These are phyloP conservation scores for Przewalskia tangutica DNA, from an alignment of 257 asterid genomes.

Conservation along the genomic window DNA sequence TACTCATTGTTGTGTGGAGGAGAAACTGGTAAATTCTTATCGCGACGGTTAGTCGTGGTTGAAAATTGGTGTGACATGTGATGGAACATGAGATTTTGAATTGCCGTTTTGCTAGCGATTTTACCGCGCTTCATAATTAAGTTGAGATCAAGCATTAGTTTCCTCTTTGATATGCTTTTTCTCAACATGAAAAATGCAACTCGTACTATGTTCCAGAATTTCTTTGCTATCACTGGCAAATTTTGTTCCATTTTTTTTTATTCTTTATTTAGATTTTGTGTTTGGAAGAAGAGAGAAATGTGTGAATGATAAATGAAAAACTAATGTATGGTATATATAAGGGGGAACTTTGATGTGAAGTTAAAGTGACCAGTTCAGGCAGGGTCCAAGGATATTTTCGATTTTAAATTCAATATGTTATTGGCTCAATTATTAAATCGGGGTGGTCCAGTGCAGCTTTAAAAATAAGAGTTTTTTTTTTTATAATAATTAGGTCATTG, in stretches of 20 bases:
- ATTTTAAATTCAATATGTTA: not conserved
- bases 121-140: constrained; percentile 70
- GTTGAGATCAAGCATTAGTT: constrained; percentile 49
- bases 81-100: constrained; percentile 64
- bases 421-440: constrained; percentile 25
- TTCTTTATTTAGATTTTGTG: not conserved
- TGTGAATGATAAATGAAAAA: not conserved
- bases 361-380: constrained; percentile 16
- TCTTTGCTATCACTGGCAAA: constrained; percentile 52
- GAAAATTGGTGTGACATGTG: constrained; percentile 26
- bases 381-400: constrained; percentile 26
- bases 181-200: constrained; percentile 53
- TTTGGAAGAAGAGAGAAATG: constrained; percentile 1
- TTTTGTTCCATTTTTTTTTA: constrained; percentile 55
- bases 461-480: not conserved
- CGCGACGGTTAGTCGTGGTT: constrained; percentile 2
- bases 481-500: not conserved
- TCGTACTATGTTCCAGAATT: constrained; percentile 52
- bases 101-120: constrained; percentile 65
- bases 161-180: constrained; percentile 66
- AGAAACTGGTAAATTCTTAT: constrained; percentile 13
- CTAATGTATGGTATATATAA: not conserved
- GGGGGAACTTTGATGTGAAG: constrained; percentile 13
- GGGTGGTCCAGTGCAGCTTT: not conserved
- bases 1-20: constrained; percentile 21